Evolutionary conservation across 139 green algal genomes (phyloP).

Genomic region (Gonium pectorale): DNA sequence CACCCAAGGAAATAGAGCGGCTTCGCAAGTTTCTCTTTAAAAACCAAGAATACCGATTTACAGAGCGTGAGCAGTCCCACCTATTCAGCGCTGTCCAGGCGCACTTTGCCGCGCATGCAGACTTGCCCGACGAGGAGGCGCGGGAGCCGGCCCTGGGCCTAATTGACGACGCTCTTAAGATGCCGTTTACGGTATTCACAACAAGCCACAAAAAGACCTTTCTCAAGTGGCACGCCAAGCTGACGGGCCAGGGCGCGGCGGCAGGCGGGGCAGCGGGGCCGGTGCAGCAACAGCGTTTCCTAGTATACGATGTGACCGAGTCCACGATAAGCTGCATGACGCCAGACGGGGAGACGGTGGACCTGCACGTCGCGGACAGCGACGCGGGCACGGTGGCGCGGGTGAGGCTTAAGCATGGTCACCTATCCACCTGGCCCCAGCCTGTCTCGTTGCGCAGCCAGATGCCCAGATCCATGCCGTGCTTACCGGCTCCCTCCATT

Average conservation of each 20-base stretch:
- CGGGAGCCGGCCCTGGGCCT: slow-evolving; percentile 20
- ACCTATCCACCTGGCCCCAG: too few species aligned
- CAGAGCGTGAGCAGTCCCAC: slow-evolving; percentile 33
- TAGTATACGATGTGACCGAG: slow-evolving; percentile 17
- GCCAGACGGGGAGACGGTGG: slow-evolving; percentile 17
- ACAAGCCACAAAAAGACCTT: slow-evolving; percentile 37
- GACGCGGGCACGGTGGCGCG: background rate
- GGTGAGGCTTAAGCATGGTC: too few species aligned
- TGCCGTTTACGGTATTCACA: slow-evolving; percentile 46
- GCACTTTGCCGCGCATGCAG: background rate
- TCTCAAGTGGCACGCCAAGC: slow-evolving; percentile 30
- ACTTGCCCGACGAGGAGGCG: background rate
- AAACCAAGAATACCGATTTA: slow-evolving; percentile 46
- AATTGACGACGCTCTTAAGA: slow-evolving; percentile 38
- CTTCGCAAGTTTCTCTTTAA: slow-evolving; percentile 37
- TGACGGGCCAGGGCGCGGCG: background rate
- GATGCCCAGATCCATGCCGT: too few species aligned
- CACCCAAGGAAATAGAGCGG: slow-evolving; percentile 16
- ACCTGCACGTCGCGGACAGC: background rate
- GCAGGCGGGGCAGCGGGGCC: background rate
- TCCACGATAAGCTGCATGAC: slow-evolving; percentile 19
- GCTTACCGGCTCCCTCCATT: too few species aligned
- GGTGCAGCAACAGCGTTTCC: background rate
- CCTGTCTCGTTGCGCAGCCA: too few species aligned
- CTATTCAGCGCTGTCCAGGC: slow-evolving; percentile 4